Percentiles rank a stretch among this genome's conserved stretches.
Evolutionary conservation across 495 filamentous ascomycete species (phyloP).

Genomic region (Cudoniella acicularis): DNA sequence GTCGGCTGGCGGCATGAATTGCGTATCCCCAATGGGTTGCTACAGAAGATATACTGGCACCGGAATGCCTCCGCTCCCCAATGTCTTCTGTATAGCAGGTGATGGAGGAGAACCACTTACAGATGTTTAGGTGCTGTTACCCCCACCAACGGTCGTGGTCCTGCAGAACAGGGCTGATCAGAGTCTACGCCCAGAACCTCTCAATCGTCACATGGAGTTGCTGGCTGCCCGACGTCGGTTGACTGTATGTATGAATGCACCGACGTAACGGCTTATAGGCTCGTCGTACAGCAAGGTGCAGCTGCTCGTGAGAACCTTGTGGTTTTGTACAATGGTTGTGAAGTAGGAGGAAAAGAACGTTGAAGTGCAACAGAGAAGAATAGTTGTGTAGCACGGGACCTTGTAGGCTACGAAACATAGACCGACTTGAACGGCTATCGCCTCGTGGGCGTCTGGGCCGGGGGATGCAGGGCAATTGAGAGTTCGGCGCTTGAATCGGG

Average conservation of each 20-base stretch:
- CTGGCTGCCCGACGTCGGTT: slow-evolving; percentile 18
- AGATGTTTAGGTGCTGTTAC: slow-evolving; percentile 22
- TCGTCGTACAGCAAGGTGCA: slow-evolving; percentile 11
- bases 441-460: slow-evolving; percentile 24
- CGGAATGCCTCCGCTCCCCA: neutral
- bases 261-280: slow-evolving; percentile 9
- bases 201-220: slow-evolving; percentile 27
- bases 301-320: slow-evolving; percentile 6
- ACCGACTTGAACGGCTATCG: slow-evolving; percentile 12
- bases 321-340: slow-evolving; percentile 3
- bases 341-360: slow-evolving; percentile 13
- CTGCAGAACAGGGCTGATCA: slow-evolving; percentile 30
- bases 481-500: slow-evolving; percentile 26
- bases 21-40: slow-evolving; percentile 10
- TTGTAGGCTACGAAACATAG: slow-evolving; percentile 20
- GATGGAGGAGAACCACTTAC: slow-evolving; percentile 16
- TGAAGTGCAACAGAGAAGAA: slow-evolving; percentile 23
- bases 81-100: neutral
- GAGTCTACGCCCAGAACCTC: slow-evolving; percentile 24
- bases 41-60: slow-evolving; percentile 3
- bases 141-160: slow-evolving; percentile 23
- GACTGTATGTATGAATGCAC: slow-evolving; percentile 2
- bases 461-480: slow-evolving; percentile 9
- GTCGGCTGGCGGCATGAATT: slow-evolving; percentile 23
- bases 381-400: slow-evolving; percentile 25